Percentiles rank a stretch among this genome's conserved stretches.
Conservation (phyloP, 202 grass and related monocot genomes). For the Saccharum hybrid region DNA sequence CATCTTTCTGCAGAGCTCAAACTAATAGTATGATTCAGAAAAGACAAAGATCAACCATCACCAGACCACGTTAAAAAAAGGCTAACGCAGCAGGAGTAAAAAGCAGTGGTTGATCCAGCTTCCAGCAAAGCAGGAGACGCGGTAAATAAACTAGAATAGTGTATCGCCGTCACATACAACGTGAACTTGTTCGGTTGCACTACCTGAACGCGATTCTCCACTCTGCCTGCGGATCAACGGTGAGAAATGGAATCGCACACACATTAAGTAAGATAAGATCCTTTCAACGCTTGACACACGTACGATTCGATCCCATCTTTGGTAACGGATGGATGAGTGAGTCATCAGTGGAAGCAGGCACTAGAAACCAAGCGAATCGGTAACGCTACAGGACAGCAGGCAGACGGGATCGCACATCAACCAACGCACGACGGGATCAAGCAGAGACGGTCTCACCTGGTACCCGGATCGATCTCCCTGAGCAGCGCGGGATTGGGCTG, state of each 20-base stretch:
- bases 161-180: neutral
- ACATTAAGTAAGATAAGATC: neutral
- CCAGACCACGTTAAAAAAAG: constrained; percentile 28
- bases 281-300: neutral
- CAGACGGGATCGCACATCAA: neutral
- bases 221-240: constrained; percentile 8
- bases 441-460: constrained; percentile 58
- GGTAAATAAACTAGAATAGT: constrained; percentile 13
- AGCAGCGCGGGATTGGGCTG: constrained; percentile 61
- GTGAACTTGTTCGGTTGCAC: neutral
- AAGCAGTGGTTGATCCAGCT: constrained; percentile 24
- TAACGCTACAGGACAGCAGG: neutral
- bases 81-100: constrained; percentile 9
- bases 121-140: constrained; percentile 27
- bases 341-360: constrained; percentile 9
- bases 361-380: neutral
- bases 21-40: neutral
- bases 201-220: neutral
- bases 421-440: neutral
- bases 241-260: neutral
- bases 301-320: constrained; percentile 3
- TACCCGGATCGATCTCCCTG: constrained; percentile 91
- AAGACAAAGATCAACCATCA: constrained; percentile 41
- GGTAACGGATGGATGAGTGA: neutral
- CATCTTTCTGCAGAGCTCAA: neutral